Conservation (phyloP, 2,329 filamentous ascomycete genomes). For the Sporothrix curviconia region DNA sequence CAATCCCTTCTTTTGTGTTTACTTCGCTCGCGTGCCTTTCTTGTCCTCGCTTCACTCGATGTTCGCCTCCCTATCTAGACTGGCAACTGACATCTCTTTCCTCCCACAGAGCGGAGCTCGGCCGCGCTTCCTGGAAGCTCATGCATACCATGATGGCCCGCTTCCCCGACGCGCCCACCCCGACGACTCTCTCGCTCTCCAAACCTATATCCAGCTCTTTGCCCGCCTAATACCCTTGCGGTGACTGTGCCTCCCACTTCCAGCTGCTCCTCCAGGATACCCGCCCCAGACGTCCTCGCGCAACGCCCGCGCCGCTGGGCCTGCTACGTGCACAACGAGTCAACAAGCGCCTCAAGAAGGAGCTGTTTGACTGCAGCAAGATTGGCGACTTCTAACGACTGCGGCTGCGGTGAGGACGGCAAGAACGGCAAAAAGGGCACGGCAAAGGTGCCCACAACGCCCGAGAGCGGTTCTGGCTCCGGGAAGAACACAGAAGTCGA, state of each 20-base stretch:
- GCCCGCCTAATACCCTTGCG: slow-evolving; percentile 64
- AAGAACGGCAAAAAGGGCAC: slow-evolving; percentile 31
- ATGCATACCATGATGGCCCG: slow-evolving; percentile 65
- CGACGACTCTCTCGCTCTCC: slow-evolving; percentile 56
- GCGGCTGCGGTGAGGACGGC: slow-evolving; percentile 61
- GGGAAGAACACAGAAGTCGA: too few species aligned
- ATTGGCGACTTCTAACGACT: slow-evolving; percentile 68
- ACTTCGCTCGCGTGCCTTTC: too few species aligned
- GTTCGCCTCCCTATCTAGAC: too few species aligned
- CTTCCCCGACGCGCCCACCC: slow-evolving; percentile 59
- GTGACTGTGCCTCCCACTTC: slow-evolving; percentile 64
- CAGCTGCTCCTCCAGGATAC: slow-evolving; percentile 54
- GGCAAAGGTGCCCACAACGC: slow-evolving; percentile 14
- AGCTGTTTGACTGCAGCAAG: slow-evolving; percentile 57
- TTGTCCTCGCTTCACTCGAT: neutral
- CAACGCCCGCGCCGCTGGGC: slow-evolving; percentile 60
- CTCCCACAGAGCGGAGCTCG: slow-evolving; percentile 49
- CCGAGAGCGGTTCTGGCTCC: slow-evolving; percentile 26
- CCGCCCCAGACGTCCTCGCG: slow-evolving; percentile 60
- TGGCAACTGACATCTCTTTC: too few species aligned
- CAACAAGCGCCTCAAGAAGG: slow-evolving; percentile 57
- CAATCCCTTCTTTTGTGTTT: neutral
- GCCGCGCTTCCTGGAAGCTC: slow-evolving; percentile 63
- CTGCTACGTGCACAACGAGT: slow-evolving; percentile 64
- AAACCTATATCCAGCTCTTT: slow-evolving; percentile 60